phyloP scores from a whole-genome alignment of 2,329 filamentous ascomycete species.

The Diplodia sapinea region DNA sequence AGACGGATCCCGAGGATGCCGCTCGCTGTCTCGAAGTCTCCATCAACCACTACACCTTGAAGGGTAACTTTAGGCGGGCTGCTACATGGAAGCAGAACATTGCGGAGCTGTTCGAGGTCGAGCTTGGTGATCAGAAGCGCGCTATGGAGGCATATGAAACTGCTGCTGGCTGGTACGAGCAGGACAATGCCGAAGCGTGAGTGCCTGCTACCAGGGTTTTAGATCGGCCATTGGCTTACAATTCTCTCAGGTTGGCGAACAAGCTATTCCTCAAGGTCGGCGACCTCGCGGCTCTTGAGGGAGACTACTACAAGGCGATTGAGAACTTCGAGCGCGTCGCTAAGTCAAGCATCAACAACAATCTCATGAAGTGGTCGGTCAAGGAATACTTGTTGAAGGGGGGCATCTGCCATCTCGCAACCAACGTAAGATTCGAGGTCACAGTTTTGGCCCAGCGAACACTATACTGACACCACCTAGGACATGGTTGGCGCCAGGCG shows the following conservation, averaged over 20 bases:
- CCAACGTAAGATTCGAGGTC: constrained; percentile 49
- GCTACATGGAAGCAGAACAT: constrained; percentile 85
- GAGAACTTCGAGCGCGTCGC: constrained; percentile 79
- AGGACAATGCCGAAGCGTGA: constrained; percentile 81
- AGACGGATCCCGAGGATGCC: constrained; percentile 81
- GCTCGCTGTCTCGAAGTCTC: constrained; percentile 59
- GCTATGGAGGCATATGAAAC: constrained; percentile 80
- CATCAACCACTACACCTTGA: constrained; percentile 83
- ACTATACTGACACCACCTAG: constrained; percentile 37
- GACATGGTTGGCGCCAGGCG: constrained; percentile 80
- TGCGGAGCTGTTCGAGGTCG: constrained; percentile 83
- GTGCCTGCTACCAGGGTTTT: constrained; percentile 43
- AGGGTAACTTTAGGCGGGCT: constrained; percentile 89
- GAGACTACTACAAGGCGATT: constrained; percentile 78
- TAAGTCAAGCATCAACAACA: constrained; percentile 78
- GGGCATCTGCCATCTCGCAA: constrained; percentile 83
- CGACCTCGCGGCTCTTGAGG: constrained; percentile 80
- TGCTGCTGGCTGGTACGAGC: constrained; percentile 84
- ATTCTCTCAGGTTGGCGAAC: constrained; percentile 73
- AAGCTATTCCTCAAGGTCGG: constrained; percentile 93
- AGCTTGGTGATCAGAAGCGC: constrained; percentile 74
- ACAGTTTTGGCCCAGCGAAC: background rate
- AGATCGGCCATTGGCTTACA: background rate
- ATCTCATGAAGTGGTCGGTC: constrained; percentile 90
- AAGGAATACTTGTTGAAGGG: constrained; percentile 97